Percentiles rank a stretch among this genome's conserved stretches.
Conservation (phyloP, 345 rosid genomes). For the Sisymbrium irio region DNA sequence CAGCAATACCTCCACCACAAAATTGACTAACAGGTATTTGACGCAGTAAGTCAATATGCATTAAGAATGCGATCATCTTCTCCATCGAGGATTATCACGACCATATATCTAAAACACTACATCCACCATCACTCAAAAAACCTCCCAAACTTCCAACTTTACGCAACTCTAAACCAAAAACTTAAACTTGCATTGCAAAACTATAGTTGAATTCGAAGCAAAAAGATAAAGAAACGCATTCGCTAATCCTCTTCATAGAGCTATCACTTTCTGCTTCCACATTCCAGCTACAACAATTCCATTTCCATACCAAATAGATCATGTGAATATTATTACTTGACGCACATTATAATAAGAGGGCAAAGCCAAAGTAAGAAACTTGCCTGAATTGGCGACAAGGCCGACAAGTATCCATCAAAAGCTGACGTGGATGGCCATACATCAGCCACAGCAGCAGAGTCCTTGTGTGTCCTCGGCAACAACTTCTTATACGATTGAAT, state of each 20-base stretch:
- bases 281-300: not conserved
- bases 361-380: not conserved
- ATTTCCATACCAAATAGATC: constrained; percentile 3
- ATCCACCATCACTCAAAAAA: not conserved
- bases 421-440: constrained; percentile 99
- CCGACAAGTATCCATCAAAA: constrained; percentile 93
- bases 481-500: constrained; percentile 94
- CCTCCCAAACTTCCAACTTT: not conserved
- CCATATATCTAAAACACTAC: not conserved
- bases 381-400: constrained; percentile 97
- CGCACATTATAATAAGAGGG: not conserved
- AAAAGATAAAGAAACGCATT: not conserved
- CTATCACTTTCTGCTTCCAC: not conserved
- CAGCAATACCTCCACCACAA: constrained; percentile 15
- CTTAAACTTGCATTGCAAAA: constrained; percentile 8
- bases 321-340: not conserved
- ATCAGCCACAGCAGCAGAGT: constrained; percentile 90
- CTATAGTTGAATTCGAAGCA: not conserved
- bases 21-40: not conserved
- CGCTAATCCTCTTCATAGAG: not conserved
- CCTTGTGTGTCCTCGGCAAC: constrained; percentile 89
- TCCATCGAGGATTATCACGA: not conserved
- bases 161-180: not conserved
- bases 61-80: not conserved
- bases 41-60: not conserved